phyloP scores from a whole-genome alignment of 2,329 filamentous ascomycete genomes.

The Leptographium wingfieldii region DNA sequence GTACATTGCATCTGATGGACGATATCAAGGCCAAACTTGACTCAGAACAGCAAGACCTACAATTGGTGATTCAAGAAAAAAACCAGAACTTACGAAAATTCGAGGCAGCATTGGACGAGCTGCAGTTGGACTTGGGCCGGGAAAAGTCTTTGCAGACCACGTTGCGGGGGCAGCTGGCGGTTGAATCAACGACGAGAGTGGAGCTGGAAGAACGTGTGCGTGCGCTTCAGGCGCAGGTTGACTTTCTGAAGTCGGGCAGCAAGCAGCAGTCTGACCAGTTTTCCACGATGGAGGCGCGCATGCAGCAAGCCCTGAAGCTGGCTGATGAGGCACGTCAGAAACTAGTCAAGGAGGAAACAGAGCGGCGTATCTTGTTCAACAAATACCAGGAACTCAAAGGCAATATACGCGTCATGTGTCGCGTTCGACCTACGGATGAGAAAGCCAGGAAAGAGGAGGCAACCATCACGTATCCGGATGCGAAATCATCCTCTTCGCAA shows the following conservation, averaged over 20 bases:
- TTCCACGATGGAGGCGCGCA: conserved; percentile 63
- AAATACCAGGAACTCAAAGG: conserved; percentile 96
- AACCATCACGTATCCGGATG: conserved; percentile 66
- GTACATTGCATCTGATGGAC: conserved; percentile 48
- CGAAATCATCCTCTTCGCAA: conserved; percentile 75
- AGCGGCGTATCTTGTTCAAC: conserved; percentile 87
- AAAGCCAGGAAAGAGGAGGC: conserved; percentile 51
- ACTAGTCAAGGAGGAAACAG: conserved; percentile 79
- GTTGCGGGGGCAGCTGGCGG: conserved; percentile 39
- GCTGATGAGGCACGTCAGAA: conserved; percentile 66
- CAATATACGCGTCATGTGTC: conserved; percentile 96
- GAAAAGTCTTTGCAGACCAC: conserved; percentile 50
- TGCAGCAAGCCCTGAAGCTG: conserved; percentile 62
- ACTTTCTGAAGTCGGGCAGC: conserved; percentile 80
- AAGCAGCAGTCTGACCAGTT: conserved; percentile 83
- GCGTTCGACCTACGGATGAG: conserved; percentile 65
- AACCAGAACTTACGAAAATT: conserved; percentile 41
- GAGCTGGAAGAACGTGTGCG: conserved; percentile 63
- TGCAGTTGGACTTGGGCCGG: conserved; percentile 40
- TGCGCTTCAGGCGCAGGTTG: conserved; percentile 67
- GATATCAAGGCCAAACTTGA: conserved; percentile 44
- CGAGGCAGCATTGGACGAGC: conserved; percentile 30
- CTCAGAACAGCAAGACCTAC: conserved; percentile 39
- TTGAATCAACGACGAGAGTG: conserved; percentile 47
- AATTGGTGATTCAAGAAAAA: conserved; percentile 33